These are phyloP conservation scores for Fusarium penzigii DNA, from an alignment of 2,329 filamentous ascomycete species.

Conservation along the genomic window DNA sequence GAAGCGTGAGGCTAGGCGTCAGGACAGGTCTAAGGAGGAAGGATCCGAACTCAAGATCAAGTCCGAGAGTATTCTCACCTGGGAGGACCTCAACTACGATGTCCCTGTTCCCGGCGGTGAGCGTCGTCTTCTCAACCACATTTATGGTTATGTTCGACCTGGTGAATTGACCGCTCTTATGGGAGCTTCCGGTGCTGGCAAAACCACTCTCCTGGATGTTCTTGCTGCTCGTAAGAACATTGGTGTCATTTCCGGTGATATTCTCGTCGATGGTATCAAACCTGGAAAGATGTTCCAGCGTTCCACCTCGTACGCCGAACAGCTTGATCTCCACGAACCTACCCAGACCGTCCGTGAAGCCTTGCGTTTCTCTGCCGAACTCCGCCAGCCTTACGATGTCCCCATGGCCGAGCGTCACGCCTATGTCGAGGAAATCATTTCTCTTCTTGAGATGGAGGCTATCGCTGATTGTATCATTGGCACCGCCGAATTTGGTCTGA, in stretches of 20 bases:
- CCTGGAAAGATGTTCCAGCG: constrained; percentile 63
- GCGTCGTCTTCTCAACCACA: constrained; percentile 54
- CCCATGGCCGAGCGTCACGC: constrained; percentile 56
- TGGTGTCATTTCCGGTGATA: constrained; percentile 58
- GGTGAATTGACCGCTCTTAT: constrained; percentile 78
- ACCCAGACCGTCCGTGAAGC: constrained; percentile 65
- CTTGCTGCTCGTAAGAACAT: constrained; percentile 64
- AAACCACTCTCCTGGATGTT: constrained; percentile 82
- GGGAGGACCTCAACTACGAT: constrained; percentile 82
- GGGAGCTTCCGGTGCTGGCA: constrained; percentile 83
- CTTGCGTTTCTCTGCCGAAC: constrained; percentile 62
- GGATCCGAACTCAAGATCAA: constrained; percentile 55
- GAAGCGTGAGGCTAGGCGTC: constrained; percentile 59
- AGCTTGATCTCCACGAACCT: constrained; percentile 63
- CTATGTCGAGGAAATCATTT: constrained; percentile 64
- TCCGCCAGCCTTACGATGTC: constrained; percentile 57
- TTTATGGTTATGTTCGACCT: constrained; percentile 72
- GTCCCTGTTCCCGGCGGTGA: constrained; percentile 60
- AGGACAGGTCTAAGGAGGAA: constrained; percentile 45
- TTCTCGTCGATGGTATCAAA: constrained; percentile 57
- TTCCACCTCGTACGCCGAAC: constrained; percentile 63
- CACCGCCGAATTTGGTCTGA: constrained; percentile 67
- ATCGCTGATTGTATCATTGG: constrained; percentile 62
- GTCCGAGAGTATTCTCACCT: constrained; percentile 73
- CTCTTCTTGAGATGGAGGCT: constrained; percentile 58